Base-by-base conservation (phyloP, 352 stramenopile genomes). In the Globisporangium nodosum region DNA sequence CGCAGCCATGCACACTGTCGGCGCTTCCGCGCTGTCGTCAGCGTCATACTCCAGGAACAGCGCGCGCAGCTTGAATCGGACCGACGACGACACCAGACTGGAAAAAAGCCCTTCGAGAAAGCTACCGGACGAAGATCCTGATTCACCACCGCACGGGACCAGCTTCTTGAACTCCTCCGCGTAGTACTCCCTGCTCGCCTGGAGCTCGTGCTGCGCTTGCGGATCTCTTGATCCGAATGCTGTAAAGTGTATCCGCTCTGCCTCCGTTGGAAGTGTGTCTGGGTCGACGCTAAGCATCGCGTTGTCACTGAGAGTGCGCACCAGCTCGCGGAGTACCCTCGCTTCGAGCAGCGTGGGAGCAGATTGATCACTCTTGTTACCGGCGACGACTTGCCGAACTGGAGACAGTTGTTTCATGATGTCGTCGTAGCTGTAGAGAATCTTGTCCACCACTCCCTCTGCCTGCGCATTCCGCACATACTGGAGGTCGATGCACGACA, bases 1-100 rank as follows among this genome's bases (percentile, higher is more conserved):
- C 30, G 53, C 68, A 0, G 73, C 76, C 45, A 83, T 82, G 8
- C 18, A 56, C 16, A 56, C 53, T 5, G 48, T 24, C 0, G 55
- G 30, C 18, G 35, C 24, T 0, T 56, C 59, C 20, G 59, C 30
- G 16, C 67, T 65, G 11, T 70, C 49, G 3, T 70, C 65, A 16
- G 73, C 65, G 37, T 87, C 68, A 51, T 74, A 85, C 31, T 77
- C 70, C n/a, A 90, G 66, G 53, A 92, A 89, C 33, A 90, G 51
- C 21, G 79, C 61, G 0, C 80, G 76, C 12, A 92, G 58, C 47
- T 84, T 83, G 49, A 79, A 89, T 18, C 82, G 75, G 16, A 68
- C 58, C 0, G 80, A 69, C 16, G 80, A 92, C 42, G 73, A 85
- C 18, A 71, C 61, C 9, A 92, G 47, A 0, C 56, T 64, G 1